Evolutionary conservation across 257 asterid genomes (phyloP), one percentile per base, ranked within the genome.

Genomic region (Datura wrightii): DNA sequence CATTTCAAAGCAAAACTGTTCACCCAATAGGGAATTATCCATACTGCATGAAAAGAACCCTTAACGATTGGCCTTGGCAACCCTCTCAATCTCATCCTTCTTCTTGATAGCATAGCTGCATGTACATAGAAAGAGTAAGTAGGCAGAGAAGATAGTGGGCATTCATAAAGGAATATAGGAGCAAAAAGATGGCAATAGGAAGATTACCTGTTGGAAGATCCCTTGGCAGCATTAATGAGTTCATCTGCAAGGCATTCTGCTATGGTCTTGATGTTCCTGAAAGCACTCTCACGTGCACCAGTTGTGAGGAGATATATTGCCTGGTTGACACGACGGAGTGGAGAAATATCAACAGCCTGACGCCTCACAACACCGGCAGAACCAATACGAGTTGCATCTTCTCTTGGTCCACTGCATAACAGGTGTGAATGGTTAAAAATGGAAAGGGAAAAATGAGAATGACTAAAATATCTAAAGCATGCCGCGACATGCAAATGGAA

Each of bases 281-380:
- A 93, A 65, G 97, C 92, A 85, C 94, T 92, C 87, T 93, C 94
- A 58, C 97, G 86, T 9, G 97, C 97, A 80, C 97, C 94, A 8
- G 96, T 90, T 37, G 97, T 94, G 11, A 91, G 86, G 56, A 94
- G 95, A 82, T 91, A 94, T 52, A 94, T 87, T 0, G 97, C 97
- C 89, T 94, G 95, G 74, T 94, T 94, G 39, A 94, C 98, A 84
- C 97, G 93, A 13, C 97, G 89, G 54, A 94, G 91, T 53, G 98
- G 98, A 8, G 97, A 94, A 59, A 94, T 94, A 90, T 94, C 97
- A 85, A 94, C 97, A 14, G 98, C 98, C 63, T 92, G 95, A 66
- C 97, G 93, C 71, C 97, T 94, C 84, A 94, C 98, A 76, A 94
- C 95, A 90, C 98, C 97, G 71, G 98, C 95, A 11, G 97, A 92